Percentiles rank a stretch among this genome's conserved stretches.
phyloP scores from a whole-genome alignment of 1,284 basidiomycete genomes.

The Trametes pubescens region DNA sequence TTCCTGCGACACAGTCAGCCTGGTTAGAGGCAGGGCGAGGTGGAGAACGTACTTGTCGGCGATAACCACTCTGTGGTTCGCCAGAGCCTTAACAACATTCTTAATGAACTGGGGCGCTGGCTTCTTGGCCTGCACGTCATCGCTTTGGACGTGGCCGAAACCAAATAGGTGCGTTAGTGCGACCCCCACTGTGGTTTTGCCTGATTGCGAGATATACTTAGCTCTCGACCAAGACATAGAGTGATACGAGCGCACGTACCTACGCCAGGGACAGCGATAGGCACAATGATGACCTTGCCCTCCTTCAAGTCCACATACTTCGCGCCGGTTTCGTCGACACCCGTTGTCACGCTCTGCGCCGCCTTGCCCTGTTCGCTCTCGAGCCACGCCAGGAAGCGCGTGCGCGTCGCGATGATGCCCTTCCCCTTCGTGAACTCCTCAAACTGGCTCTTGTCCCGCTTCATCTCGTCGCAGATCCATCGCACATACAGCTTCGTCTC shows the following conservation, averaged over 20 bases:
- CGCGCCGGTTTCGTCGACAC: slow-evolving; percentile 38
- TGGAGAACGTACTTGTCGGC: slow-evolving; percentile 79
- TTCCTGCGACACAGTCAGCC: slow-evolving; percentile 62
- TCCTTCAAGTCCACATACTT: slow-evolving; percentile 53
- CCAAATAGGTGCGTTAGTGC: slow-evolving; percentile 83
- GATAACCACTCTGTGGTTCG: slow-evolving; percentile 79
- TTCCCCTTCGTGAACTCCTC: slow-evolving; percentile 72
- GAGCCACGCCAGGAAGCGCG: slow-evolving; percentile 81
- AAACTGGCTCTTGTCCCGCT: slow-evolving; percentile 69
- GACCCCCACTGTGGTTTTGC: slow-evolving; percentile 89
- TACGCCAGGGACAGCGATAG: slow-evolving; percentile 92
- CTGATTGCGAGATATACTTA: slow-evolving; percentile 47
- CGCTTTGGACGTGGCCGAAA: slow-evolving; percentile 92
- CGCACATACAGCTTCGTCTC: slow-evolving; percentile 74
- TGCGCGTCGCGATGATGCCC: slow-evolving; percentile 87
- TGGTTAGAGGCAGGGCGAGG: not conserved
- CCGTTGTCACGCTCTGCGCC: slow-evolving; percentile 41
- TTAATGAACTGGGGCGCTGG: slow-evolving; percentile 80
- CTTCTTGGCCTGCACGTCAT: slow-evolving; percentile 88
- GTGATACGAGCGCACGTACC: slow-evolving; percentile 59
- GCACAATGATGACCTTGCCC: slow-evolving; percentile 87
- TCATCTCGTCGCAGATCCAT: slow-evolving; percentile 80
- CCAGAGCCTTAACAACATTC: slow-evolving; percentile 73
- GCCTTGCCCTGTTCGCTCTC: slow-evolving; percentile 56
- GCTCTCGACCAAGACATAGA: not conserved